Conservation (phyloP, 1,284 basidiomycete species). For the Naganishia cerealis region DNA sequence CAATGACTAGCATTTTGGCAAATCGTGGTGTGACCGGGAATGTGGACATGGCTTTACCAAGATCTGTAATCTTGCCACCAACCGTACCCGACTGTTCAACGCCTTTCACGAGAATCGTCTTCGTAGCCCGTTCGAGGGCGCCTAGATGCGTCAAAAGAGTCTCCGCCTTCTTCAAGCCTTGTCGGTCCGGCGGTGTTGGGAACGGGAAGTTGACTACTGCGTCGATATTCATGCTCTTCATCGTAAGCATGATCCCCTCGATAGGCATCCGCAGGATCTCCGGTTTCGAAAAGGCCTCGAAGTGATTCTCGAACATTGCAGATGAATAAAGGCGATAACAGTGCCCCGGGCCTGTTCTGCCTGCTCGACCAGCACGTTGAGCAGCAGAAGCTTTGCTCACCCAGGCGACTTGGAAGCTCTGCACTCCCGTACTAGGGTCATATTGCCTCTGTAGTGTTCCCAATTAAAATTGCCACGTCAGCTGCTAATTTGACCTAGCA, state of each 20-base stretch:
- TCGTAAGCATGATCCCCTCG: slow-evolving; percentile 93
- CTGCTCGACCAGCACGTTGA: slow-evolving; percentile 72
- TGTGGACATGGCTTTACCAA: slow-evolving; percentile 85
- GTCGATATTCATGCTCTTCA: slow-evolving; percentile 99
- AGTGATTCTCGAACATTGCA: slow-evolving; percentile 85
- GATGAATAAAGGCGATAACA: slow-evolving; percentile 74
- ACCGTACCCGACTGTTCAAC: slow-evolving; percentile 46
- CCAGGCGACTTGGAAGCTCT: slow-evolving; percentile 72
- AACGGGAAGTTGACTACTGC: slow-evolving; percentile 96
- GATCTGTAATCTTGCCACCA: slow-evolving; percentile 74
- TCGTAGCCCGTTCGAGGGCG: slow-evolving; percentile 63
- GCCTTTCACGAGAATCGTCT: slow-evolving; percentile 51
- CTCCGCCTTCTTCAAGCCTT: slow-evolving; percentile 77
- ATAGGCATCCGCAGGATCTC: slow-evolving; percentile 96
- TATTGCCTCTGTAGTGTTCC: slow-evolving; percentile 58
- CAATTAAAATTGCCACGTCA: background rate
- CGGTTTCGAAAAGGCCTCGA: slow-evolving; percentile 79
- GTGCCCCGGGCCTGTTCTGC: slow-evolving; percentile 74
- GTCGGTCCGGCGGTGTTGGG: slow-evolving; percentile 90
- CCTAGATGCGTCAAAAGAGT: slow-evolving; percentile 76
- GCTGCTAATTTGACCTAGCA: background rate
- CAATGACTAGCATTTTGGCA: slow-evolving; percentile 89
- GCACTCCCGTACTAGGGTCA: slow-evolving; percentile 64
- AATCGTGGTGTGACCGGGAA: slow-evolving; percentile 92
- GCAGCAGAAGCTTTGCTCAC: slow-evolving; percentile 73